Percentiles rank a stretch among this genome's conserved stretches.
These are phyloP conservation scores for Boletus sensibilis DNA, from an alignment of 768 basidiomycete genomes.

Conservation along the genomic window DNA sequence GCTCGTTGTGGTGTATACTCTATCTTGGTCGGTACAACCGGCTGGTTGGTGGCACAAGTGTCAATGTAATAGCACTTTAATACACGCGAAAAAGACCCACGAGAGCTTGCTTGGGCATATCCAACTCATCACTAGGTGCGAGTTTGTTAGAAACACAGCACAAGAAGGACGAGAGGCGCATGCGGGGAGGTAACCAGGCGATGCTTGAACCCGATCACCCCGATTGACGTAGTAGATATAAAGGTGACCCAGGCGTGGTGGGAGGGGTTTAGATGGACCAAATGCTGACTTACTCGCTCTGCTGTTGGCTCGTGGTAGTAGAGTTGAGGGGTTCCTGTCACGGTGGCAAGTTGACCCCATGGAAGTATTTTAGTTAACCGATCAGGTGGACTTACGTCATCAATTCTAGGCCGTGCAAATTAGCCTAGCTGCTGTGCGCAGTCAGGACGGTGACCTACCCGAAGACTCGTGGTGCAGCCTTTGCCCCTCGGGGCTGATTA, in stretches of 20 bases:
- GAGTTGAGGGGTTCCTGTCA: constrained; percentile 28
- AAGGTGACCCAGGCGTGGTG: constrained; percentile 11
- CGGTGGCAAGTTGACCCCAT: constrained; percentile 11
- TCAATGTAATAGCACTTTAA: not conserved
- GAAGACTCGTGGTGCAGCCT: constrained; percentile 7
- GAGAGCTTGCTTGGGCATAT: constrained; percentile 32
- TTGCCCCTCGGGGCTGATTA: constrained; percentile 18
- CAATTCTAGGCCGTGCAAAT: constrained; percentile 21
- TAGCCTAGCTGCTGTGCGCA: not conserved
- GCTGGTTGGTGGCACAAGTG: not conserved
- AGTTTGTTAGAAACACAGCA: constrained; percentile 62
- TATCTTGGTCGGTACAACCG: constrained; percentile 8
- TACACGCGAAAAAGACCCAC: constrained; percentile 20
- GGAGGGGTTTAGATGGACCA: constrained; percentile 16
- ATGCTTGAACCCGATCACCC: constrained; percentile 25
- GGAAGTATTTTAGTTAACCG: constrained; percentile 18
- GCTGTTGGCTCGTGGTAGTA: constrained; percentile 22
- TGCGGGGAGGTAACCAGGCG: constrained; percentile 40
- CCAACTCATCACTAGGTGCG: constrained; percentile 50
- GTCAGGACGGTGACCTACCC: constrained; percentile 11
- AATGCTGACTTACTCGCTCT: constrained; percentile 33
- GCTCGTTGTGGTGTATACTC: constrained; percentile 54
- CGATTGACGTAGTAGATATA: constrained; percentile 13
- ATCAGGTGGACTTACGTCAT: constrained; percentile 32
- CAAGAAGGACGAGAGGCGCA: constrained; percentile 60